A percentile compares a stretch with the other conserved stretches of the same genome.
phyloP scores from a whole-genome alignment of 202 grass and related monocot species.

The Setaria italica region DNA sequence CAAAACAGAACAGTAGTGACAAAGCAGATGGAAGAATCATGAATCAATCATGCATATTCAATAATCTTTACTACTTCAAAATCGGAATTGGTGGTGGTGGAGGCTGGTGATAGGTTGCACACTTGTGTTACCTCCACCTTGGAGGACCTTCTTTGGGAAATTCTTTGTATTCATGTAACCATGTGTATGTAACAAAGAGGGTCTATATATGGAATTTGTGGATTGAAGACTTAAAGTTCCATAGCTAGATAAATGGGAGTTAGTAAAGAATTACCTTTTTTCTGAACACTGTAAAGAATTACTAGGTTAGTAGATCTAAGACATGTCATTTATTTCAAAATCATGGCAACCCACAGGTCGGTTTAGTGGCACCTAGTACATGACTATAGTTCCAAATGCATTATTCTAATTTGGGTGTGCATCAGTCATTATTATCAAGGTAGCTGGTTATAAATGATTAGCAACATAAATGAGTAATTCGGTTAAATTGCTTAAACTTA shows the following conservation, averaged over 20 bases:
- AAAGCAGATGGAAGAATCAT: neutral
- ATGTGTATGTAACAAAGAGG: neutral
- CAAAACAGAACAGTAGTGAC: neutral
- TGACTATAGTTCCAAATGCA: neutral
- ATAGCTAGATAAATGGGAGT: neutral
- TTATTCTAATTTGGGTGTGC: neutral
- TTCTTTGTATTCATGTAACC: neutral
- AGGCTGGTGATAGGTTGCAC: neutral
- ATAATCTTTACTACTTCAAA: no score
- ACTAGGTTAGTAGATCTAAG: neutral
- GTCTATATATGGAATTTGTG: neutral
- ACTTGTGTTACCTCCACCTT: neutral
- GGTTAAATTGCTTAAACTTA: neutral
- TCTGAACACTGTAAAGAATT: no score
- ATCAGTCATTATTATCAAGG: neutral
- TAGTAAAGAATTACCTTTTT: neutral
- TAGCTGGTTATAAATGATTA: neutral
- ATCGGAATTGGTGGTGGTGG: neutral
- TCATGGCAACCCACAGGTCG: no score
- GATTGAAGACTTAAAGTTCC: neutral
- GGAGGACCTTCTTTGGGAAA: neutral
- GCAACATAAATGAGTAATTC: neutral
- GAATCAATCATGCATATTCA: slow-evolving; percentile 17
- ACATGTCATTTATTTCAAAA: neutral
- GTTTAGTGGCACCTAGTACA: neutral